A percentile compares a stretch with the other conserved stretches of the same genome.
These are phyloP conservation scores for Jaltomata sinuosa DNA, from an alignment of 257 asterid genomes.

Conservation along the genomic window DNA sequence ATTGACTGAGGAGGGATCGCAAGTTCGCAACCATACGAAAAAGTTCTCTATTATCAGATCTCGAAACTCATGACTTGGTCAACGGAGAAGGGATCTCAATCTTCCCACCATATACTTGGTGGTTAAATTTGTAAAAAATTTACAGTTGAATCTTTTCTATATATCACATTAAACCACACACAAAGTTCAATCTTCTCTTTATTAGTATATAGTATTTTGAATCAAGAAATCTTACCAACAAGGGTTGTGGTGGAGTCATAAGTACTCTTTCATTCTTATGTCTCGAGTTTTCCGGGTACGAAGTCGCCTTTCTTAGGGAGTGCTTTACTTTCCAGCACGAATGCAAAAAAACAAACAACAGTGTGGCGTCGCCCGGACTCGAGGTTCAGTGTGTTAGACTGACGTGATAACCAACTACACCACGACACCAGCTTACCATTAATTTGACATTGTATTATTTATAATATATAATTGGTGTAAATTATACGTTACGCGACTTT, in stretches of 20 bases:
- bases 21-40: no score
- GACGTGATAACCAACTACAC: slow-evolving; percentile 92
- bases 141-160: not conserved
- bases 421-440: slow-evolving; percentile 29
- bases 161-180: not conserved
- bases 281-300: no score
- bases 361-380: slow-evolving; percentile 70
- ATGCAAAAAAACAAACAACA: no score
- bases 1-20: not conserved
- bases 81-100: no score
- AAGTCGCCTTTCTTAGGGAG: no score
- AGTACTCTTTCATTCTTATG: no score
- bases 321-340: no score
- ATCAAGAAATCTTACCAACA: not conserved
- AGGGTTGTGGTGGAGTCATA: no score
- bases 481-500: no score
- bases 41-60: no score
- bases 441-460: rapidly evolving
- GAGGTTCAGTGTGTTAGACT: slow-evolving; percentile 85
- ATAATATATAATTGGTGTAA: not conserved
- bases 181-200: not conserved
- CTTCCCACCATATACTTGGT: no score
- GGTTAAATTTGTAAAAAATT: not conserved
- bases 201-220: not conserved
- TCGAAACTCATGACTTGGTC: no score